Conservation (phyloP, 2,329 filamentous ascomycete genomes). For the Diaporthe ilicicola region DNA sequence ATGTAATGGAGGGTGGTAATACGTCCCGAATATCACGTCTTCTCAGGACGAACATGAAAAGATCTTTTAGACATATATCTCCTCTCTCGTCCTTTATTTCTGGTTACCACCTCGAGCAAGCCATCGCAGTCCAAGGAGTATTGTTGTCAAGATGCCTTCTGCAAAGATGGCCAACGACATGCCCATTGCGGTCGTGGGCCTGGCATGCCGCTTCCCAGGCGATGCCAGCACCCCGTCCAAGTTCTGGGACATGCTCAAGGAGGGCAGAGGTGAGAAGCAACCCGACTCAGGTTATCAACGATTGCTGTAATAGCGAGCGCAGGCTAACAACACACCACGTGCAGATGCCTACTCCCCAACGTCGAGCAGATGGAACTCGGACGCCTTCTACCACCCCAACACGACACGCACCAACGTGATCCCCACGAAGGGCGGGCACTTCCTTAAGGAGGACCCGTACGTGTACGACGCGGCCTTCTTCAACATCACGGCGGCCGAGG, state of each 20-base stretch:
- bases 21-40: background rate
- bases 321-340: conserved; percentile 53
- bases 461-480: conserved; percentile 24
- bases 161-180: conserved; percentile 36
- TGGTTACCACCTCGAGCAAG: background rate
- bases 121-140: conserved; percentile 1
- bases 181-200: conserved; percentile 24
- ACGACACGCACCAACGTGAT: conserved; percentile 46
- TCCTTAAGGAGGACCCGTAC: conserved; percentile 21
- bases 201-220: conserved; percentile 49
- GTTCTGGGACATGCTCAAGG: conserved; percentile 51
- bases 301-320: conserved; percentile 51
- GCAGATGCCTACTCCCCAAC: conserved; percentile 35
- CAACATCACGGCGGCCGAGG: conserved; percentile 6
- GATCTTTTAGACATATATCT: background rate
- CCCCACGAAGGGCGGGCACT: conserved; percentile 37
- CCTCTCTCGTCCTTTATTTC: background rate
- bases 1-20: background rate
- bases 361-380: conserved; percentile 29
- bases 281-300: conserved; percentile 51
- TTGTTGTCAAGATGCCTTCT: conserved; percentile 8
- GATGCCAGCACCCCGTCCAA: conserved; percentile 43
- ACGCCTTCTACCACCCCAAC: conserved; percentile 39
- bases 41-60: background rate
- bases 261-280: conserved; percentile 47